Base-by-base conservation (phyloP, 495 filamentous ascomycete species). In the Penicillium taxi region DNA sequence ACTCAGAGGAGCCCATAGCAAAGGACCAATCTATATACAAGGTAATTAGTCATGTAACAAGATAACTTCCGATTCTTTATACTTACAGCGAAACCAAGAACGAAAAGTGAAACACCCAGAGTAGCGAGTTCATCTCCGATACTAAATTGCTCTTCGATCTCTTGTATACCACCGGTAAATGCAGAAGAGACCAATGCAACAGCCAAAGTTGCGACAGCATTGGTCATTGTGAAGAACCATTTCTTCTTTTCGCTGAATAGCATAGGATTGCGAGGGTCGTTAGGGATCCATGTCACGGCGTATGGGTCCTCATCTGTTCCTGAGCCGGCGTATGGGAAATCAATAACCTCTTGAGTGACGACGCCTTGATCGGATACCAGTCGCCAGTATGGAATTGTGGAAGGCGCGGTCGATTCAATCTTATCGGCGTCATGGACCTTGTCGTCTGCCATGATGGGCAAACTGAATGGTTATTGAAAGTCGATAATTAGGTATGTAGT, bases 161-260 rank as follows among this genome's bases (percentile, higher is more conserved):
- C 63, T n/a, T 55, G 52, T 9, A 84, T 59, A 48, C 84, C 85
- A 23, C 83, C 82, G 19, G 82, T 69, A 45, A 81, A 89, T 8
- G 83, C 84, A 1, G 83, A 85, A 6, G 81, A 86, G 22, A 80
- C 82, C 44, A 93, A 77, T 11, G 85, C 67, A 16, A 90, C 82
- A 14, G 79, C 77, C 32, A 90, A 66, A 0, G 82, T 84, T 12
- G 81, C 73, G 24, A 83, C 41, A 17, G 84, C 81, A 31, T 79
- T 73, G 9, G 80, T 27, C 29, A 74, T 42, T 1, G 81, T 82
- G 40, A 82, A 75, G n/a, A 52, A 51, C 84, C 84, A 90, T 61
- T 89, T 89, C 56, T 69, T 77, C 14, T 42, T 39, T 3, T 48
- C 31, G 18, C 69, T 50, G 49, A 80, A 88, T n/a, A 58, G 59